phyloP scores from a whole-genome alignment of 192 early-diverging fungal genomes.

The Umbelopsis vinacea region DNA sequence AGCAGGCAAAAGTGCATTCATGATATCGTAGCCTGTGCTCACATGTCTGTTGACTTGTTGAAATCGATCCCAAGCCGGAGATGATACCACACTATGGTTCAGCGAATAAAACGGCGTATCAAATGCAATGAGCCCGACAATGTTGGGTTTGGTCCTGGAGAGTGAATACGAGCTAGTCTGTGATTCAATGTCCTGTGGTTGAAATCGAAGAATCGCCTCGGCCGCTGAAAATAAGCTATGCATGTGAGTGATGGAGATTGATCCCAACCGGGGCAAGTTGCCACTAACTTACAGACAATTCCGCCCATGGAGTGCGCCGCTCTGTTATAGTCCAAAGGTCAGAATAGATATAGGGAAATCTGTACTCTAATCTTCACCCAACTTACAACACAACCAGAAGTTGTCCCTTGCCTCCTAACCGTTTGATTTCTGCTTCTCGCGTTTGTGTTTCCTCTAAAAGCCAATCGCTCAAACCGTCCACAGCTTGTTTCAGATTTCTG shows the following conservation, averaged over 20 bases:
- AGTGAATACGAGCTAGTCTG: constrained; percentile 8
- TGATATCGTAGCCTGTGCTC: constrained; percentile 1
- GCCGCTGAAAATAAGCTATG: constrained; percentile 42
- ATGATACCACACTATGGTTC: constrained; percentile 43
- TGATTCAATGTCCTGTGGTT: constrained; percentile 12
- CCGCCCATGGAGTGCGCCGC: constrained; percentile 62
- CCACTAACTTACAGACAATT: constrained; percentile 51
- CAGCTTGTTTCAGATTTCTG: constrained; percentile 44
- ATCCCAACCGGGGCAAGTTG: too few relatives aligned
- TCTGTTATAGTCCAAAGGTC: constrained; percentile 41
- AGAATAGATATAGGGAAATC: not conserved
- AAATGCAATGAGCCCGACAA: constrained; percentile 58
- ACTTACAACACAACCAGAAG: constrained; percentile 30
- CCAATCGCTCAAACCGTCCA: constrained; percentile 53
- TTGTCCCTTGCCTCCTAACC: constrained; percentile 20
- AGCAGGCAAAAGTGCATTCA: constrained; percentile 6
- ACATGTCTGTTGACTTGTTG: constrained; percentile 36
- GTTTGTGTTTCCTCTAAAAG: constrained; percentile 43
- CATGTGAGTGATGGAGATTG: not conserved
- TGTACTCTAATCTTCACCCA: not conserved
- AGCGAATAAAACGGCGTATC: constrained; percentile 62
- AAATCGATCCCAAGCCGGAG: constrained; percentile 41
- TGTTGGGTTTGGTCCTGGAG: constrained; percentile 21
- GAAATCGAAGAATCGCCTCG: constrained; percentile 48
- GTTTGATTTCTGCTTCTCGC: constrained; percentile 29